Evolutionary conservation across 1,284 basidiomycete species (phyloP).

Genomic region (Anthracocystis panici-leucophaei): DNA sequence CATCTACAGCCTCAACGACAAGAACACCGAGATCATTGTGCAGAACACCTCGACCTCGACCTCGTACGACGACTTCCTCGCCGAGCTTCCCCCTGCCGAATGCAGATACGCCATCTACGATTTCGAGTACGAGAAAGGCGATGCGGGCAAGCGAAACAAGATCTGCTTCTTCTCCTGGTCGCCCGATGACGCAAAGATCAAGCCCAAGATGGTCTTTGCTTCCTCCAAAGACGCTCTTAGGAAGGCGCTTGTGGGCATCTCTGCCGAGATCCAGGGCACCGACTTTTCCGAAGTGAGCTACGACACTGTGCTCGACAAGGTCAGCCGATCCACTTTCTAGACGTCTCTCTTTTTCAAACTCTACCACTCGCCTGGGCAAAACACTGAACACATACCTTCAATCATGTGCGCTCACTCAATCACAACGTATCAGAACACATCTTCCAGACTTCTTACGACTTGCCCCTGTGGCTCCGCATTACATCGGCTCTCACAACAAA

Average conservation of each 20-base stretch:
- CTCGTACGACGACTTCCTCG: conserved; percentile 83
- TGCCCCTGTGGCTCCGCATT: not conserved
- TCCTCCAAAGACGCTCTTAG: conserved; percentile 90
- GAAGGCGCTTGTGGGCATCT: conserved; percentile 78
- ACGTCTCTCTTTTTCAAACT: not conserved
- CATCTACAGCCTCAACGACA: conserved; percentile 79
- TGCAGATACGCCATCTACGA: conserved; percentile 94
- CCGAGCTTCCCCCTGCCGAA: conserved; percentile 79
- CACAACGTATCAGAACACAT: not conserved
- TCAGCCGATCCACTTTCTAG: conserved; percentile 47
- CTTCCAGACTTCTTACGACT: not conserved
- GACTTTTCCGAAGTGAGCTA: conserved; percentile 82
- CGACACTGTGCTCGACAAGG: conserved; percentile 72
- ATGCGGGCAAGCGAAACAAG: conserved; percentile 87
- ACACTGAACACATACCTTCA: not conserved
- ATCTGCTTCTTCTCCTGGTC: conserved; percentile 87
- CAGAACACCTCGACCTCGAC: conserved; percentile 63
- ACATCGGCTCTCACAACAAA: not conserved
- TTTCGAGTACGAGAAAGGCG: conserved; percentile 85
- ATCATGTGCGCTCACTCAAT: conserved; percentile 5
- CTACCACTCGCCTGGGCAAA: not conserved
- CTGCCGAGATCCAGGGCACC: conserved; percentile 87
- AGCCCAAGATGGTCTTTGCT: conserved; percentile 93
- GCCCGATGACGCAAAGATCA: conserved; percentile 87
- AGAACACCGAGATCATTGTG: conserved; percentile 75